phyloP scores from a whole-genome alignment of 2,329 filamentous ascomycete genomes.

The Fonsecaea pugnacius region DNA sequence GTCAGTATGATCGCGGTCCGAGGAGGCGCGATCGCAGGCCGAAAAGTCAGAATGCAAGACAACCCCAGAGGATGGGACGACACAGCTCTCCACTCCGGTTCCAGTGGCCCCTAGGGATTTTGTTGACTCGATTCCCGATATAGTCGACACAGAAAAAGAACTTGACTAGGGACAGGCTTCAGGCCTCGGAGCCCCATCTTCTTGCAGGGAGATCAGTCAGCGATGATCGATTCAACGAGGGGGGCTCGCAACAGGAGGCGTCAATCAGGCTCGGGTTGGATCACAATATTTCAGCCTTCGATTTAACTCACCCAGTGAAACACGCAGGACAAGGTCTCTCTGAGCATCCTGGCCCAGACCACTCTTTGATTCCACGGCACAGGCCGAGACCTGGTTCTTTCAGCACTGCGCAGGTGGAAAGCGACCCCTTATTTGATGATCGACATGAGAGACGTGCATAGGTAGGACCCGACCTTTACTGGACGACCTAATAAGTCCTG shows the following conservation, averaged over 20 bases:
- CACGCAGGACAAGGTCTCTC: neutral
- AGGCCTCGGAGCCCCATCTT: neutral
- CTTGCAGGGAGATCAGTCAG: neutral
- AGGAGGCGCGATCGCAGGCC: constrained; percentile 38
- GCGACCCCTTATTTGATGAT: neutral
- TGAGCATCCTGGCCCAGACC: neutral
- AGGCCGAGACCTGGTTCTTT: neutral
- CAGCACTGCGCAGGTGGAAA: neutral
- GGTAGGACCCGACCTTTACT: constrained; percentile 43
- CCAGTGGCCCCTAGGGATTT: neutral
- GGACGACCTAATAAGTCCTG: constrained; percentile 45
- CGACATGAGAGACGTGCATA: neutral
- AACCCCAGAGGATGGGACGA: neutral
- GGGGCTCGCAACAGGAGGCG: neutral
- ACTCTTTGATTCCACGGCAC: neutral
- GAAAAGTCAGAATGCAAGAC: neutral
- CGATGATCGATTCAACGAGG: neutral
- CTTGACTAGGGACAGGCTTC: neutral
- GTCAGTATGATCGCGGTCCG: constrained; percentile 36
- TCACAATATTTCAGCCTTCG: neutral
- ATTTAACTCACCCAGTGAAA: neutral
- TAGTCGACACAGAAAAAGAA: neutral
- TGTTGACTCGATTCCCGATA: neutral
- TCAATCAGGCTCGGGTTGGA: neutral
- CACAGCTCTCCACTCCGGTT: neutral